Percentiles rank a stretch among this genome's conserved stretches.
phyloP scores from a whole-genome alignment of 495 filamentous ascomycete species.

The Podospora tetraspora region DNA sequence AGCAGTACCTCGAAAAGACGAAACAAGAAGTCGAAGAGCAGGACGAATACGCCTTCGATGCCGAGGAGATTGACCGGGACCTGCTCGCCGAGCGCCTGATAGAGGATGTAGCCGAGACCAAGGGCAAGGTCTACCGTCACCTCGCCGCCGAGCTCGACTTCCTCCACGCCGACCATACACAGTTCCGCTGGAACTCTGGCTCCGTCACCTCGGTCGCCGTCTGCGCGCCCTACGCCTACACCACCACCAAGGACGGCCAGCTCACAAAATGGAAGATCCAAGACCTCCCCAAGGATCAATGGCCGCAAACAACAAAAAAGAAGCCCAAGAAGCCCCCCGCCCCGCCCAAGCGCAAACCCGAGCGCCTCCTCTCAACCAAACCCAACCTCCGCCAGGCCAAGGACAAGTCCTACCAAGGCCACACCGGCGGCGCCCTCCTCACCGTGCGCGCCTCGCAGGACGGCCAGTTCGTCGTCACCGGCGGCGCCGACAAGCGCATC shows the following conservation, averaged over 20 bases:
- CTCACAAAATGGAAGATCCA: conserved; percentile 84
- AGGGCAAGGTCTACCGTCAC: conserved; percentile 79
- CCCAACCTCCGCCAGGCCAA: conserved; percentile 59
- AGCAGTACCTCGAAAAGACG: conserved; percentile 89
- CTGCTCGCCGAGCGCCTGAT: conserved; percentile 83
- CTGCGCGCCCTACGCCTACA: conserved; percentile 75
- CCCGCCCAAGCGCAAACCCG: conserved; percentile 64
- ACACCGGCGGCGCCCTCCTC: conserved; percentile 67
- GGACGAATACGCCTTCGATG: conserved; percentile 71
- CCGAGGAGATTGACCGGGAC: conserved; percentile 85
- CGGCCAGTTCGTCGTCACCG: conserved; percentile 86
- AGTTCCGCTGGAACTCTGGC: conserved; percentile 71
- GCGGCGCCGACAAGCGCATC: conserved; percentile 72
- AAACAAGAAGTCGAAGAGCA: conserved; percentile 60
- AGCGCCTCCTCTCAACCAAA: conserved; percentile 58
- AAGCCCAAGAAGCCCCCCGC: conserved; percentile 59
- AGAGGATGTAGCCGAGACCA: conserved; percentile 89
- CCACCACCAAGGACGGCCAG: conserved; percentile 75
- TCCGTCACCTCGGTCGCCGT: conserved; percentile 74
- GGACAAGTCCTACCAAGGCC: conserved; percentile 63
- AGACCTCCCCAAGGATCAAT: conserved; percentile 50
- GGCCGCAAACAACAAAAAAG: conserved; percentile 47
- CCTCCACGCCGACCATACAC: conserved; percentile 53
- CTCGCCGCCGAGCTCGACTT: conserved; percentile 68
- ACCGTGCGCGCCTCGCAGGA: conserved; percentile 80